Conservation (phyloP, 768 basidiomycete genomes). For the Albatrellus ellisii region DNA sequence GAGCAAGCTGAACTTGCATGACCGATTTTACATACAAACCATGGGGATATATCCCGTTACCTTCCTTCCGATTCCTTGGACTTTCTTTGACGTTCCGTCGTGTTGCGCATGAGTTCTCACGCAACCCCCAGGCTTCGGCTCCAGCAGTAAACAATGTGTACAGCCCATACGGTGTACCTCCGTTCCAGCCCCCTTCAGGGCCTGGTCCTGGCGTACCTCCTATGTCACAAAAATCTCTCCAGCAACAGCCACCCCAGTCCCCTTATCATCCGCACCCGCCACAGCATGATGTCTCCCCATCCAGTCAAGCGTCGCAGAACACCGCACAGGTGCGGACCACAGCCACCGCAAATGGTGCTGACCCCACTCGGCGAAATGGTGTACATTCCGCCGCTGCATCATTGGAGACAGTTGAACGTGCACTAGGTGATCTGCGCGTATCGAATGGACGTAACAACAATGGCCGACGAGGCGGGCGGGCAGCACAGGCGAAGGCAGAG, state of each 20-base stretch:
- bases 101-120: conserved; percentile 6
- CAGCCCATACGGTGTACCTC: conserved; percentile 13
- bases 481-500: conserved; percentile 22
- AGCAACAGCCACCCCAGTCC: conserved; percentile 6
- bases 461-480: conserved; percentile 28
- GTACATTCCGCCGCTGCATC: conserved; percentile 32
- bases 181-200: conserved; percentile 15
- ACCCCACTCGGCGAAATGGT: not conserved
- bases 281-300: not conserved
- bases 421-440: conserved; percentile 33
- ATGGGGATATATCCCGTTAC: conserved; percentile 49
- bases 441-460: conserved; percentile 17
- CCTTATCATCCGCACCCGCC: conserved; percentile 1
- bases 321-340: not conserved
- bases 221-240: conserved; percentile 13
- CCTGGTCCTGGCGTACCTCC: conserved; percentile 15
- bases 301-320: no score
- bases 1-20: conserved; percentile 24
- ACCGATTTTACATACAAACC: conserved; percentile 31
- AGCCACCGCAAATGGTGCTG: not conserved
- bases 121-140: conserved; percentile 32
- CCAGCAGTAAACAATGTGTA: conserved; percentile 22
- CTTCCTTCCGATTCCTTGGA: conserved; percentile 37
- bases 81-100: conserved; percentile 1
- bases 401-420: conserved; percentile 55